Evolutionary conservation across 2,329 filamentous ascomycete species (phyloP).

Genomic region (Cordyceps militaris): DNA sequence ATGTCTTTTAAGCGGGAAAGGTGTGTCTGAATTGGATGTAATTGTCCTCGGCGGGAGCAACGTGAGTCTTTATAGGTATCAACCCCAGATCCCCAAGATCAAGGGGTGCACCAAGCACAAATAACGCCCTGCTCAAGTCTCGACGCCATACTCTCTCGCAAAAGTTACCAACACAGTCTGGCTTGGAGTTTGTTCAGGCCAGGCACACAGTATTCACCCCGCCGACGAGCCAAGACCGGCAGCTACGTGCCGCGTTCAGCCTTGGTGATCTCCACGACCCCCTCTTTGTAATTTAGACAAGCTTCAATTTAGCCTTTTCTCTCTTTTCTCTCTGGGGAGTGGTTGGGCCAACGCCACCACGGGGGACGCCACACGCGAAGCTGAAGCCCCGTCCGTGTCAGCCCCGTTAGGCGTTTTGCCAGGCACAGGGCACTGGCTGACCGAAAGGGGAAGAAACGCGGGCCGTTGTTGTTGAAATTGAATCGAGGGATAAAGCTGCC

Average conservation of each 20-base stretch:
- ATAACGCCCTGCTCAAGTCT: not conserved
- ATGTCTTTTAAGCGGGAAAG: not conserved
- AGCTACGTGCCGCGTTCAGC: not conserved
- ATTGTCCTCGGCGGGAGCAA: not conserved
- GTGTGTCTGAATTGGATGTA: too few species aligned
- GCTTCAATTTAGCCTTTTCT: not conserved
- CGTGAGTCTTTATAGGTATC: not conserved
- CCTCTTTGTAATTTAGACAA: not conserved
- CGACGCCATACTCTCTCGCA: not conserved
- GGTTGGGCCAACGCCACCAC: not conserved
- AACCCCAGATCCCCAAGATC: not conserved
- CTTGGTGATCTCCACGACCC: not conserved
- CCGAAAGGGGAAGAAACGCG: constrained; percentile 2
- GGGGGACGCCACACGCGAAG: not conserved
- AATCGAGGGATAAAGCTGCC: not conserved
- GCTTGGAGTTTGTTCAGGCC: not conserved
- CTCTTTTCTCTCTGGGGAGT: not conserved
- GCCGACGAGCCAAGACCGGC: not conserved
- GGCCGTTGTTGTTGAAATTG: not conserved
- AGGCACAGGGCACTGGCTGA: not conserved
- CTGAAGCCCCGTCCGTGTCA: constrained; percentile 5
- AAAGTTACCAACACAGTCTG: not conserved
- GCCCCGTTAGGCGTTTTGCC: constrained; percentile 5
- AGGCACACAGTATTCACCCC: not conserved
- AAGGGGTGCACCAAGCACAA: not conserved